phyloP scores from a whole-genome alignment of 2,329 filamentous ascomycete genomes.

The Fusarium domesticum region DNA sequence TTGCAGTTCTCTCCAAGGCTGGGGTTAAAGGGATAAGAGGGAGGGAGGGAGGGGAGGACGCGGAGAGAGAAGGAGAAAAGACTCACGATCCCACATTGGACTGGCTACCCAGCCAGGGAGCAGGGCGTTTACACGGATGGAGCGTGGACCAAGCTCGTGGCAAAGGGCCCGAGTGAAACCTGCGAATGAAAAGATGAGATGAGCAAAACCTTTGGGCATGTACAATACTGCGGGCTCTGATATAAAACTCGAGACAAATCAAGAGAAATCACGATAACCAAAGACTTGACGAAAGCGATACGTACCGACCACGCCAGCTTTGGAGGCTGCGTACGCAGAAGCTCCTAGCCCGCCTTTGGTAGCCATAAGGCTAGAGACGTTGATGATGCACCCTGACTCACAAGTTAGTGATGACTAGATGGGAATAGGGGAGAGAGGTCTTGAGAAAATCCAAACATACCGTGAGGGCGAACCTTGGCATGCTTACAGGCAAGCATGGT shows the following conservation, averaged over 20 bases:
- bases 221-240: conserved; percentile 22
- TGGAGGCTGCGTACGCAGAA: conserved; percentile 72
- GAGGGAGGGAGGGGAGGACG: no score
- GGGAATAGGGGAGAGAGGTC: background rate
- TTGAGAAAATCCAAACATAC: conserved; percentile 18
- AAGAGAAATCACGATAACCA: no score
- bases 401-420: conserved; percentile 3
- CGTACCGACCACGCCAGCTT: conserved; percentile 75
- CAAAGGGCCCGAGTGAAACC: conserved; percentile 67
- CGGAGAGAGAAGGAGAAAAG: conserved; percentile 15
- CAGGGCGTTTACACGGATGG: conserved; percentile 75
- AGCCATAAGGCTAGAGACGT: conserved; percentile 74
- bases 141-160: conserved; percentile 56
- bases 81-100: conserved; percentile 70
- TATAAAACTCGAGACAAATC: no score
- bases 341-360: conserved; percentile 66
- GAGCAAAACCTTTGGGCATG: conserved; percentile 17
- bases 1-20: no score
- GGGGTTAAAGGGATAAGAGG: no score
- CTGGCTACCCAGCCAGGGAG: conserved; percentile 81
- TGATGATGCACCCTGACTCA: conserved; percentile 66
- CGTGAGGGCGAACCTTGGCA: conserved; percentile 34
- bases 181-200: conserved; percentile 32
- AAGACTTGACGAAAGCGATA: no score
- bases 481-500: conserved; percentile 61